These are phyloP conservation scores for Roridomyces roridus DNA, from an alignment of 768 basidiomycete genomes.

Conservation along the genomic window DNA sequence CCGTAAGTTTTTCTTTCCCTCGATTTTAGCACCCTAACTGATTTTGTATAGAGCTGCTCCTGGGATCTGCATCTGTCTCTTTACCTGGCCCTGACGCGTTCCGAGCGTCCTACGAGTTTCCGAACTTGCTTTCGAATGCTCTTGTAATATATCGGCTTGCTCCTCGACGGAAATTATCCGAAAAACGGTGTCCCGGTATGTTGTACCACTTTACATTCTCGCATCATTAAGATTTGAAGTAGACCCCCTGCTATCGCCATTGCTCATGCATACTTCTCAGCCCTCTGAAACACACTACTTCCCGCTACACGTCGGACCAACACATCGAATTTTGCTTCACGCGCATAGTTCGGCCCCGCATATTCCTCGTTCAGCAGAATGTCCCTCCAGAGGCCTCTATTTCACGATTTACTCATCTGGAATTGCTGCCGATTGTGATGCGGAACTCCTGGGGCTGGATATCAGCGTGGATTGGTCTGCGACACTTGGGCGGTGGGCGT, in stretches of 20 bases:
- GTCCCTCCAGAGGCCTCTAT: conserved; percentile 47
- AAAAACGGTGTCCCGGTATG: conserved; percentile 43
- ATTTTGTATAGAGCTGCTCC: conserved; percentile 44
- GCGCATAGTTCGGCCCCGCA: conserved; percentile 75
- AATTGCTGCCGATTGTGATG: conserved; percentile 52
- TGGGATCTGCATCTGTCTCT: conserved; percentile 40
- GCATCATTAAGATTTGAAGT: conserved; percentile 10
- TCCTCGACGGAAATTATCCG: conserved; percentile 33
- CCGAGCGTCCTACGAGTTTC: conserved; percentile 53
- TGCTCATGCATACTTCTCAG: conserved; percentile 69
- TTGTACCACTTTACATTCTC: background rate
- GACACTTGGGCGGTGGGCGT: conserved; percentile 72
- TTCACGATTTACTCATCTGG: conserved; percentile 67
- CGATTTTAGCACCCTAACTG: conserved; percentile 6
- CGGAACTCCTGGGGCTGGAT: conserved; percentile 42
- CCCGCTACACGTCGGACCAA: conserved; percentile 46
- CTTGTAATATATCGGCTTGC: conserved; percentile 69
- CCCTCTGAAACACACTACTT: conserved; percentile 72
- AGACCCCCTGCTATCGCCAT: conserved; percentile 65
- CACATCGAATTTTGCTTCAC: conserved; percentile 61
- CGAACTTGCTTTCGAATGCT: conserved; percentile 61
- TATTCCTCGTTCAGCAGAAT: conserved; percentile 42
- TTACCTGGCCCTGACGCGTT: conserved; percentile 41
- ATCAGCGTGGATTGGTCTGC: conserved; percentile 75
- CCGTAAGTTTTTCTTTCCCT: conserved; percentile 46